A percentile compares a stretch with the other conserved stretches of the same genome.
phyloP scores from a whole-genome alignment of 805 yeast species.

The Yamadazyma paraphyllophila region DNA sequence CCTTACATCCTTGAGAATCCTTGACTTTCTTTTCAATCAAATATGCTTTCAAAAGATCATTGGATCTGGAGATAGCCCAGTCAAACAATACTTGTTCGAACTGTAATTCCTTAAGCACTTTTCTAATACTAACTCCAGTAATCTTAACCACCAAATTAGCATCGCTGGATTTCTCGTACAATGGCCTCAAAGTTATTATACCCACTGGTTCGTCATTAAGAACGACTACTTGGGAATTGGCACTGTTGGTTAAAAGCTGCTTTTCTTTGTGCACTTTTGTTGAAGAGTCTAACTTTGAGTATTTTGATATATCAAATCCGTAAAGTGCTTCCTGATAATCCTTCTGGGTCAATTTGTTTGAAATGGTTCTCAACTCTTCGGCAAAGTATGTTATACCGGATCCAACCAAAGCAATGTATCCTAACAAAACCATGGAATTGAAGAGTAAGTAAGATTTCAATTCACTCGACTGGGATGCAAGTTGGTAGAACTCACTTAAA shows the following conservation, averaged over 20 bases:
- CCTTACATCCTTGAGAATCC: constrained; percentile 25
- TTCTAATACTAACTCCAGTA: constrained; percentile 60
- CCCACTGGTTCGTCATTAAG: constrained; percentile 77
- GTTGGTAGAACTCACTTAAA: constrained; percentile 25
- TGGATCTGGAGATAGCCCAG: constrained; percentile 55
- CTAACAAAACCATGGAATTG: constrained; percentile 30
- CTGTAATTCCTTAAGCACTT: constrained; percentile 64
- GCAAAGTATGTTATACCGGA: constrained; percentile 39
- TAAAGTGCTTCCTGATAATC: constrained; percentile 35
- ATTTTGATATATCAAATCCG: constrained; percentile 51
- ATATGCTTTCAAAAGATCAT: constrained; percentile 33
- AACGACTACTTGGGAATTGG: constrained; percentile 53
- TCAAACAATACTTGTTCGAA: constrained; percentile 61
- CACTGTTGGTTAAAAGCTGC: constrained; percentile 33
- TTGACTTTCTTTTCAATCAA: constrained; percentile 26
- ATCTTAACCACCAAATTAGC: constrained; percentile 50
- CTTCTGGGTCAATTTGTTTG: constrained; percentile 25
- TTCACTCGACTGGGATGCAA: constrained; percentile 22
- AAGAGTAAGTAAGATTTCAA: constrained; percentile 22
- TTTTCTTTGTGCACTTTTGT: constrained; percentile 17
- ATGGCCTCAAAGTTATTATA: constrained; percentile 47
- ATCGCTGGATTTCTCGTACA: constrained; percentile 35
- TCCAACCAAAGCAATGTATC: constrained; percentile 10
- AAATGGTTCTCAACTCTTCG: constrained; percentile 43
- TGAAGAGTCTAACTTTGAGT: constrained; percentile 29